A percentile compares a stretch with the other conserved stretches of the same genome.
Conservation (phyloP, 2,329 filamentous ascomycete genomes). For the Clarireedia paspali region DNA sequence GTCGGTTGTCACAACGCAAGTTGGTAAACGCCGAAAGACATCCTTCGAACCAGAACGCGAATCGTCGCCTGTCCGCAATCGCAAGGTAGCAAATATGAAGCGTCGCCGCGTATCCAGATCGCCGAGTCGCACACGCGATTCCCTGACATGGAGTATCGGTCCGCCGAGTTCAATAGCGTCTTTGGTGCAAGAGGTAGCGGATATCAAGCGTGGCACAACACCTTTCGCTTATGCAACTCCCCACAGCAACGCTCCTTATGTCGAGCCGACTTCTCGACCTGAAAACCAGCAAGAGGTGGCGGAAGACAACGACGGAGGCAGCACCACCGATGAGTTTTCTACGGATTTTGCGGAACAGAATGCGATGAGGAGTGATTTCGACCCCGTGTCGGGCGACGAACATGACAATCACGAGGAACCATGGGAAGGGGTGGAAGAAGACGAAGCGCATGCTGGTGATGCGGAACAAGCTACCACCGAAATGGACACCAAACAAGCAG, state of each 20-base stretch:
- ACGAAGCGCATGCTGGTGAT: background rate
- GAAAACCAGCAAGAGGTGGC: constrained; percentile 9
- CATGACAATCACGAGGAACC: constrained; percentile 5
- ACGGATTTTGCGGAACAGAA: constrained; percentile 22
- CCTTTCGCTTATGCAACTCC: constrained; percentile 69
- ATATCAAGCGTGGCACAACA: constrained; percentile 40
- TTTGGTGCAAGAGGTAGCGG: constrained; percentile 17
- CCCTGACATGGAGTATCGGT: constrained; percentile 45
- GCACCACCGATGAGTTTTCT: constrained; percentile 21
- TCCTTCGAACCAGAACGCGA: constrained; percentile 33
- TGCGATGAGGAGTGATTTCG: constrained; percentile 18
- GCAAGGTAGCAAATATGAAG: constrained; percentile 16
- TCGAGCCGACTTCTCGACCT: constrained; percentile 11
- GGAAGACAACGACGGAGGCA: constrained; percentile 14
- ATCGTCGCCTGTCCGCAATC: constrained; percentile 14
- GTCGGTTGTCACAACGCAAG: constrained; percentile 32
- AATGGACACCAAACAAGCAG: background rate
- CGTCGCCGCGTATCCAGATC: constrained; percentile 43
- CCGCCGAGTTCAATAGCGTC: constrained; percentile 24
- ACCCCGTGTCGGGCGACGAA: constrained; percentile 4
- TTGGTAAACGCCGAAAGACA: constrained; percentile 38
- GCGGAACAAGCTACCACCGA: background rate
- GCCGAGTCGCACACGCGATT: constrained; percentile 44
- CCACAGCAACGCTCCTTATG: constrained; percentile 51
- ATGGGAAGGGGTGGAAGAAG: constrained; percentile 11